A percentile compares a stretch with the other conserved stretches of the same genome.
Evolutionary conservation across 1,139 yeast genomes (phyloP).

Genomic region (Fermentozyma sake): DNA sequence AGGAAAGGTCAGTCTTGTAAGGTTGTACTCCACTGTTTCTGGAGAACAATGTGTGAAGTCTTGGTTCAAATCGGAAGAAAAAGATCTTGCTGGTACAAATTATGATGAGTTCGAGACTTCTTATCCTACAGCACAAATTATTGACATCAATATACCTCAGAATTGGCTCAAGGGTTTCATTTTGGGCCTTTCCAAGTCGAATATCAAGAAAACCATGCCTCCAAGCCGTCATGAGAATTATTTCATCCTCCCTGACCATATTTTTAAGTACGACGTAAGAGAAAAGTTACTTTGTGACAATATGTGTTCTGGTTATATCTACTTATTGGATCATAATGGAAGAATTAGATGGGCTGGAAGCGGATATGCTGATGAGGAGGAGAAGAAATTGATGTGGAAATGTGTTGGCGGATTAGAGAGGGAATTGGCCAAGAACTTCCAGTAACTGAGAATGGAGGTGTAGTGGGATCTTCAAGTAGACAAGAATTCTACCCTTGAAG

Average conservation of each 20-base stretch:
- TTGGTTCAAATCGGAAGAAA: constrained; percentile 46
- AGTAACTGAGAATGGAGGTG: neutral
- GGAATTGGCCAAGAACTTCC: constrained; percentile 15
- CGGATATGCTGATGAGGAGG: constrained; percentile 69
- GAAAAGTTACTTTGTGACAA: constrained; percentile 66
- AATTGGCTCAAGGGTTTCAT: constrained; percentile 63
- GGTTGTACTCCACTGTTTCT: constrained; percentile 63
- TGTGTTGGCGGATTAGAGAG: constrained; percentile 51
- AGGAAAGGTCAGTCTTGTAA: constrained; percentile 57
- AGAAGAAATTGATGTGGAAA: constrained; percentile 61
- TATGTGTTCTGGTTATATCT: constrained; percentile 77
- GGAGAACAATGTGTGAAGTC: constrained; percentile 68
- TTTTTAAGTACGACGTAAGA: constrained; percentile 55
- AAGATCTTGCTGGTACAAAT: constrained; percentile 32
- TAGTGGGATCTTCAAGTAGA: neutral
- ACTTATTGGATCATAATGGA: constrained; percentile 68
- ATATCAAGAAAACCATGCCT: constrained; percentile 41
- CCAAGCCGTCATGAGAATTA: constrained; percentile 52
- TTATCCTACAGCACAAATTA: constrained; percentile 57
- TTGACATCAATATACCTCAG: constrained; percentile 73
- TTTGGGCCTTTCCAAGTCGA: constrained; percentile 49
- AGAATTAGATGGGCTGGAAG: constrained; percentile 90
- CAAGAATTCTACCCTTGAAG: no score
- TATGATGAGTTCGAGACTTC: constrained; percentile 25
- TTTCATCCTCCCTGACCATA: constrained; percentile 59